phyloP scores from a whole-genome alignment of 2,329 filamentous ascomycete genomes.

The Neurospora sp. region DNA sequence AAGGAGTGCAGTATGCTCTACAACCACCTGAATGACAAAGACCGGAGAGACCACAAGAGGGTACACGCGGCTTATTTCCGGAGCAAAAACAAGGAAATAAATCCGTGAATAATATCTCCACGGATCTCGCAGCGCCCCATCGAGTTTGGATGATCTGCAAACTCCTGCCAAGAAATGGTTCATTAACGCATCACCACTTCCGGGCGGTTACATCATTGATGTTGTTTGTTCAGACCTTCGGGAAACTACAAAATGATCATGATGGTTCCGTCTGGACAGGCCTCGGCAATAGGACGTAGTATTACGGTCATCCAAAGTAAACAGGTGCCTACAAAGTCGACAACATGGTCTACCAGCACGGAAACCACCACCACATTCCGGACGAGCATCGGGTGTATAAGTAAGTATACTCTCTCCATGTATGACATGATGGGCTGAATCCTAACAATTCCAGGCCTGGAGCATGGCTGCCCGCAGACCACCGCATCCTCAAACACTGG shows the following conservation, averaged over 20 bases:
- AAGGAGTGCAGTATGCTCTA: constrained; percentile 33
- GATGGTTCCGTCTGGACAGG: not conserved
- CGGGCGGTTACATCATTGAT: not conserved
- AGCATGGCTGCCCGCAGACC: constrained; percentile 54
- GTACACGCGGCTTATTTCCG: constrained; percentile 16
- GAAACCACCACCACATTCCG: constrained; percentile 42
- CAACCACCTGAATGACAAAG: constrained; percentile 33
- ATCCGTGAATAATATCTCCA: not conserved
- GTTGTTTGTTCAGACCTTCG: not conserved
- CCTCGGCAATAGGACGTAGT: not conserved
- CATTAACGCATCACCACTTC: not conserved
- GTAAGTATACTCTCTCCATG: constrained; percentile 23
- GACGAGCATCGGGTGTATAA: constrained; percentile 33
- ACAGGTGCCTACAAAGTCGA: not conserved
- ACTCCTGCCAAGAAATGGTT: not conserved
- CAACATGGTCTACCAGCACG: constrained; percentile 40
- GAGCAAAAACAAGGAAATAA: not conserved
- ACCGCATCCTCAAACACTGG: constrained; percentile 52
- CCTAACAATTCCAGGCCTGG: constrained; percentile 32
- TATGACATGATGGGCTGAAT: not conserved
- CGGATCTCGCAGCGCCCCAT: not conserved
- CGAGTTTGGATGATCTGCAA: not conserved
- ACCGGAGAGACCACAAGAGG: constrained; percentile 30
- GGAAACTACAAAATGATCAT: not conserved
- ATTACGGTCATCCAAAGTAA: not conserved